Conservation (phyloP, 2,329 filamentous ascomycete genomes). For the Verticillium isaacii region DNA sequence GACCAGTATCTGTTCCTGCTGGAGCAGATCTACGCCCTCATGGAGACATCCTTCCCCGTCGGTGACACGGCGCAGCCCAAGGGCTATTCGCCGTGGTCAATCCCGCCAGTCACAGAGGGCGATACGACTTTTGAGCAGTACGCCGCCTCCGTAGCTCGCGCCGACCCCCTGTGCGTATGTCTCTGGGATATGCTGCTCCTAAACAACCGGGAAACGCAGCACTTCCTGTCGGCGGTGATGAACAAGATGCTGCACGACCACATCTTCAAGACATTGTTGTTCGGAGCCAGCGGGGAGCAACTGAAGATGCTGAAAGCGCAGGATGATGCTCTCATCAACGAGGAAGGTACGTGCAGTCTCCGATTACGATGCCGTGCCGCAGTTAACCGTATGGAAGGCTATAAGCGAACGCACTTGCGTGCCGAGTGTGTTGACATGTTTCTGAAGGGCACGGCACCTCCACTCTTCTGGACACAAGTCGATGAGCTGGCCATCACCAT, state of each 20-base stretch:
- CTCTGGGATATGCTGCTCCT: slow-evolving; percentile 23
- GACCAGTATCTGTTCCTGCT: slow-evolving; percentile 11
- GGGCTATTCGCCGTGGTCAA: slow-evolving; percentile 18
- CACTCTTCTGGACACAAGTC: slow-evolving; percentile 23
- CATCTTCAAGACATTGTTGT: slow-evolving; percentile 23
- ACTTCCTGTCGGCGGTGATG: slow-evolving; percentile 22
- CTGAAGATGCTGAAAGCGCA: slow-evolving; percentile 13
- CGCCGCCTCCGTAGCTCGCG: slow-evolving; percentile 20
- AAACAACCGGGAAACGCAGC: slow-evolving; percentile 15
- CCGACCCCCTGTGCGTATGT: slow-evolving; percentile 14
- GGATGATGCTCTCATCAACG: slow-evolving; percentile 17
- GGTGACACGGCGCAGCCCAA: background rate
- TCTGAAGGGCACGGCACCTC: slow-evolving; percentile 16
- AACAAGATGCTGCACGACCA: slow-evolving; percentile 20
- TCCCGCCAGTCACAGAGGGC: slow-evolving; percentile 16
- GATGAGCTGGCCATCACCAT: slow-evolving; percentile 19
- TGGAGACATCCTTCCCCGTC: slow-evolving; percentile 4
- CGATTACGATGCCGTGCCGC: background rate
- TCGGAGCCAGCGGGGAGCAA: slow-evolving; percentile 23
- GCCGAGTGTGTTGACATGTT: slow-evolving; percentile 18
- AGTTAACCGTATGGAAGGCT: slow-evolving; percentile 17
- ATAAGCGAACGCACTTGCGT: slow-evolving; percentile 19
- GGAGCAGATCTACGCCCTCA: slow-evolving; percentile 16
- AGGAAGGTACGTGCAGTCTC: slow-evolving; percentile 19
- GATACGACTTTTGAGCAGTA: slow-evolving; percentile 9